Conservation (phyloP, 2,329 filamentous ascomycete species). For the Ampelomyces quisqualis region DNA sequence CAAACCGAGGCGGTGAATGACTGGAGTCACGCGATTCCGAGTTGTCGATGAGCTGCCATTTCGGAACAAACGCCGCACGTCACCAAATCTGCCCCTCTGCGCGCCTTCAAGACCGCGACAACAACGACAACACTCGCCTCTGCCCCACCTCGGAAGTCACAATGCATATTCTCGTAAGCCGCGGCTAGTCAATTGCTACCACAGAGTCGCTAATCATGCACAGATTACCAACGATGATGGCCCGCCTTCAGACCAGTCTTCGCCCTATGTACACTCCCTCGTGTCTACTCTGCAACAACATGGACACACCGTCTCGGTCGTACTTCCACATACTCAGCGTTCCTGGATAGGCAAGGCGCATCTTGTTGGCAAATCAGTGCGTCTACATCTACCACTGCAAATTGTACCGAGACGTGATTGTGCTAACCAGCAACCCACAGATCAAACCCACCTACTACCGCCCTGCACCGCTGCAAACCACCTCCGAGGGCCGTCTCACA, state of each 20-base stretch:
- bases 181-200: background rate
- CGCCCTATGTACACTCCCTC: conserved; percentile 52
- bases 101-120: conserved; percentile 5
- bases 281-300: conserved; percentile 55
- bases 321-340: conserved; percentile 85
- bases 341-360: conserved; percentile 99
- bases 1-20: conserved; percentile 10
- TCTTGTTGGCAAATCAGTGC: conserved; percentile 77
- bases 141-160: conserved; percentile 4
- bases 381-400: background rate
- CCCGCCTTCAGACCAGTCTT: conserved; percentile 52
- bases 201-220: conserved; percentile 6
- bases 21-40: conserved; percentile 19
- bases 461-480: conserved; percentile 57
- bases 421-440: conserved; percentile 1
- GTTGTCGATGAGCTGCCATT: conserved; percentile 25
- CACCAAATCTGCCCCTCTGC: conserved; percentile 20
- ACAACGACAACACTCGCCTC: conserved; percentile 8
- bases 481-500: conserved; percentile 32
- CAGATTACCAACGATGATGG: conserved; percentile 56
- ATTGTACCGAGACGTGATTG: background rate
- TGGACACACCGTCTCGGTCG: conserved; percentile 86
- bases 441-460: conserved; percentile 83
- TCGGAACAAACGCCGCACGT: conserved; percentile 25
- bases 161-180: conserved; percentile 45